These are phyloP conservation scores for Candida ponderosae DNA, from an alignment of 805 yeast genomes.

Conservation along the genomic window DNA sequence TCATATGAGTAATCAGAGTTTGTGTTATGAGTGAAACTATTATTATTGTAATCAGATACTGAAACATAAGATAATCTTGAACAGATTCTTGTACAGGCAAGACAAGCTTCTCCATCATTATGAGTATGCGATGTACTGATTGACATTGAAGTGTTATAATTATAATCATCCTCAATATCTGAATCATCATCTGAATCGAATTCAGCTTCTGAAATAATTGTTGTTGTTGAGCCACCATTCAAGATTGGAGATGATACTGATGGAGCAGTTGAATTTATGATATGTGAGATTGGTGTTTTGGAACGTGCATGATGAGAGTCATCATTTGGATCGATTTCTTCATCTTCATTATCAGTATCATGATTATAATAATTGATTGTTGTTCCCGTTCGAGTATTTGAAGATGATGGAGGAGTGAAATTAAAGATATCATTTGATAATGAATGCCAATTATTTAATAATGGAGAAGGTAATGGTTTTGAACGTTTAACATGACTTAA, in stretches of 20 bases:
- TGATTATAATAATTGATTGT: background rate
- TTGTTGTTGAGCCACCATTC: no score
- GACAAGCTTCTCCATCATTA: no score
- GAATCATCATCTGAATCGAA: background rate
- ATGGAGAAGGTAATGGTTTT: conserved; percentile 40
- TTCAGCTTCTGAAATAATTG: no score
- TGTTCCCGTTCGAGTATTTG: background rate
- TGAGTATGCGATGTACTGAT: no score
- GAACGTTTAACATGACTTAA: conserved; percentile 32
- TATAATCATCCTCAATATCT: background rate
- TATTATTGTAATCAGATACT: background rate
- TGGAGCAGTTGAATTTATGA: no score
- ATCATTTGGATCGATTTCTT: background rate
- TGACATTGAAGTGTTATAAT: no score
- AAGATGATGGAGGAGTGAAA: no score
- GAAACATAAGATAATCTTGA: conserved; percentile 2
- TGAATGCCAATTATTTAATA: conserved; percentile 6
- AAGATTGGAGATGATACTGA: no score
- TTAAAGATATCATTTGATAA: background rate
- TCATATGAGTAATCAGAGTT: no score
- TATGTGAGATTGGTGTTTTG: no score
- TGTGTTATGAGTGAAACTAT: no score
- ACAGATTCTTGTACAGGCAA: background rate
- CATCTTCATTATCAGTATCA: background rate
- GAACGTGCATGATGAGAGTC: no score